Evolutionary conservation across 495 filamentous ascomycete species (phyloP), one percentile per base, ranked within the genome.

Genomic region (Trichoderma orchidacearum): DNA sequence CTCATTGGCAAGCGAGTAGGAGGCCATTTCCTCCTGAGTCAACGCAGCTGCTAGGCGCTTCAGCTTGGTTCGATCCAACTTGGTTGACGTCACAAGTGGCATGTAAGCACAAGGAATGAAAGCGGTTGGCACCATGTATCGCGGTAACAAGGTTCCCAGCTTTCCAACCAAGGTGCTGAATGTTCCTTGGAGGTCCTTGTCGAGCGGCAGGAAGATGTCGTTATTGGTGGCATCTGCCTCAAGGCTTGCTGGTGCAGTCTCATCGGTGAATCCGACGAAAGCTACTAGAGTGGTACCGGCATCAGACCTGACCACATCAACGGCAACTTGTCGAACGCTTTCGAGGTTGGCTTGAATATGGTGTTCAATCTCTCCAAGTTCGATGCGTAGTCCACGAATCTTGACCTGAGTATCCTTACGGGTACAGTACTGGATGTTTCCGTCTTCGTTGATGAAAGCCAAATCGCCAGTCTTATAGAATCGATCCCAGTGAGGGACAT

Each of bases 71-170:
- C 82, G 75, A 58, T 85, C 80, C 6, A 77, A 71, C 61, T 85
- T 85, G 12, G 27, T 48, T 62, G 61, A 30, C 15, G n/a, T 31
- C 3, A 13, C 18, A 70, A 62, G 12, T 69, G 68, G 28, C 69
- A 66, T 35, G 72, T 71, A 57, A 68, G 72, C 2, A 60, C 70
- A 38, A 67, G 64, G 28, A 12, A 84, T 72, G 62, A 76, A 84
- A 0, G 76, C 64, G 7, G 74, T 66, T 1, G 82, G 82, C 38
- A 84, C 69, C 81, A 85, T 84, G 60, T 79, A 76, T 4, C 60
- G 27, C 6, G 72, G 71, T 0, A 75, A 31, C n/a, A 52, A 23
- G 5, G 58, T 56, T 5, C 60, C 52, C 1, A 84, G 61, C 3
- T 66, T 36, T 66, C 69, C 55, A 74, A 62, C 13, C 63, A 64